Conservation (phyloP, 106 monocot species). For the Allium fistulosum region DNA sequence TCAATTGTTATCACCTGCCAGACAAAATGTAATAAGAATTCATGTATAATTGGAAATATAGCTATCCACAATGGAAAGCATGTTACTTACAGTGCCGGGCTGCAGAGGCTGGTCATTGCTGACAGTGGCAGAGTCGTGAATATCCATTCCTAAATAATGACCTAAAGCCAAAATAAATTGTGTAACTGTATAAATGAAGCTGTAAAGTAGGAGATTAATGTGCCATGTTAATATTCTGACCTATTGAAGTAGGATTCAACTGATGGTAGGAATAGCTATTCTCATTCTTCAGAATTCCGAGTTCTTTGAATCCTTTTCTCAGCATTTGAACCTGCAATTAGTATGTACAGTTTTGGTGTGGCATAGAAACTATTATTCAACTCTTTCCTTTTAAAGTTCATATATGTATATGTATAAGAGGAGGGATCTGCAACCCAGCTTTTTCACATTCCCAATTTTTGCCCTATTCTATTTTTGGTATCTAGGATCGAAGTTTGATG, state of each 20-base stretch:
- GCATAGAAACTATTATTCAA: no score
- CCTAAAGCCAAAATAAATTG: slow-evolving; percentile 28
- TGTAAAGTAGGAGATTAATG: background rate
- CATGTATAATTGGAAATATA: background rate
- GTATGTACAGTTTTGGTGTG: background rate
- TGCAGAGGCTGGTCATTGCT: slow-evolving; percentile 42
- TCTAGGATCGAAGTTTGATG: no score
- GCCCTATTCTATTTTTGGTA: no score
- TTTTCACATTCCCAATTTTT: no score
- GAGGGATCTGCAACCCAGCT: no score
- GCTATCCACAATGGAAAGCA: background rate
- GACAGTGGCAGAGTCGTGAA: slow-evolving; percentile 66
- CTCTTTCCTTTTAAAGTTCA: no score
- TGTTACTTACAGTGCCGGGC: slow-evolving; percentile 83
- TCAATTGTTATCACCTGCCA: slow-evolving; percentile 93
- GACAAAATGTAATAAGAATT: background rate
- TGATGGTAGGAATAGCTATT: slow-evolving; percentile 46
- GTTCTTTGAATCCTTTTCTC: slow-evolving; percentile 59
- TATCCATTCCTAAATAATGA: slow-evolving; percentile 97
- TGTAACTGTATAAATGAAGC: background rate
- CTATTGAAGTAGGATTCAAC: slow-evolving; percentile 94
- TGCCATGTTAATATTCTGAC: slow-evolving; percentile 16
- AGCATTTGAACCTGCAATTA: slow-evolving; percentile 70
- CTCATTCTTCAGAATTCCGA: slow-evolving; percentile 58
- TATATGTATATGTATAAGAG: no score